phyloP scores from a whole-genome alignment of 139 green algal species.

The Trebouxia sp. region DNA sequence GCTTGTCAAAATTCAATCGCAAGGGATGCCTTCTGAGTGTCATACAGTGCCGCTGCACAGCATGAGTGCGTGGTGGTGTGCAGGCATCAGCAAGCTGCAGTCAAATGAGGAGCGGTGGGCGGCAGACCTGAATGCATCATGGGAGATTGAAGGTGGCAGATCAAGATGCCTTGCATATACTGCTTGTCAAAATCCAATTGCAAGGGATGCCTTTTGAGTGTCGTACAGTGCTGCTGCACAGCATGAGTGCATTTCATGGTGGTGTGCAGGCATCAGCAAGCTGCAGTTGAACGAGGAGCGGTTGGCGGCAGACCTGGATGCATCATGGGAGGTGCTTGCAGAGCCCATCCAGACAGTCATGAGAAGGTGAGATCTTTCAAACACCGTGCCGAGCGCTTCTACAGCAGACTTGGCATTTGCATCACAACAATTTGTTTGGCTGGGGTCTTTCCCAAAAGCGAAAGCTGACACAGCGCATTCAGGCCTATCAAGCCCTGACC shows the following conservation, averaged over 20 bases:
- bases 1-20: neutral
- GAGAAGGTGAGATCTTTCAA: constrained; percentile 59
- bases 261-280: constrained; percentile 81
- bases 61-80: neutral
- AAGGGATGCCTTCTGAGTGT: neutral
- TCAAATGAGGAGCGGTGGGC: neutral
- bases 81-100: neutral
- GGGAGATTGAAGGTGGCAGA: too few species aligned
- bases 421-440: too few species aligned
- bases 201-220: neutral
- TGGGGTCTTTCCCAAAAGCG: too few species aligned
- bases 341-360: constrained; percentile 99
- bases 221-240: neutral
- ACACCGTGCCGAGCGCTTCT: too few species aligned
- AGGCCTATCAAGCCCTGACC: too few species aligned
- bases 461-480: too few species aligned
- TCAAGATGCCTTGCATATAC: neutral
- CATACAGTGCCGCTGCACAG: neutral
- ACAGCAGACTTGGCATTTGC: too few species aligned
- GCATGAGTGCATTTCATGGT: neutral
- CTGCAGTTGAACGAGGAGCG: constrained; percentile 74
- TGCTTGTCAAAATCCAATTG: neutral
- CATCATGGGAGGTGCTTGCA: constrained; percentile 90
- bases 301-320: constrained; percentile 82
- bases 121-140: neutral